phyloP scores from a whole-genome alignment of 2,329 filamentous ascomycete species.

The Trichoderma citrinoviride region DNA sequence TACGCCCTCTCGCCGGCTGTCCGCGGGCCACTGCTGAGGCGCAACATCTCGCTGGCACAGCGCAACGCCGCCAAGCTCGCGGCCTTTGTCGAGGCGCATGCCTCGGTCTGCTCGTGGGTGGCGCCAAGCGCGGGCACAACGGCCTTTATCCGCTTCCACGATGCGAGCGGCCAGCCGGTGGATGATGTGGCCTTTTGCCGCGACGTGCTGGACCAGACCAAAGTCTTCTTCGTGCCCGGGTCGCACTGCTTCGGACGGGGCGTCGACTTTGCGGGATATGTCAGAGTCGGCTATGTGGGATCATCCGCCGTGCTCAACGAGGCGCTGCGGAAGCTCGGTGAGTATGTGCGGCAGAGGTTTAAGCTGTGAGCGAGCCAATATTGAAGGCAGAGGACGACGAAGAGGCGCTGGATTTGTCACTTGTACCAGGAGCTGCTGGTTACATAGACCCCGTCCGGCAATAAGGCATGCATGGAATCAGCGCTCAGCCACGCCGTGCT shows the following conservation, averaged over 20 bases:
- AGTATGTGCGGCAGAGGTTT: conserved; percentile 36
- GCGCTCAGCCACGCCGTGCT: too few relatives aligned
- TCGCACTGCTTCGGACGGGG: conserved; percentile 67
- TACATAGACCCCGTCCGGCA: too few relatives aligned
- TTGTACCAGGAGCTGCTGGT: background rate
- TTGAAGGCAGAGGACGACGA: background rate
- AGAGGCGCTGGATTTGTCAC: background rate
- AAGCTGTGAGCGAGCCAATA: background rate
- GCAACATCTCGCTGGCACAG: conserved; percentile 61
- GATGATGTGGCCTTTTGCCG: conserved; percentile 72
- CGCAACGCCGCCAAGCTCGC: conserved; percentile 66
- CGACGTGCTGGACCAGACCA: conserved; percentile 63
- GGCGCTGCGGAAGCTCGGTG: conserved; percentile 53
- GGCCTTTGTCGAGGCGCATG: conserved; percentile 63
- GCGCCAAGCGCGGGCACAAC: conserved; percentile 78
- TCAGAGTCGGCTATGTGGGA: conserved; percentile 74
- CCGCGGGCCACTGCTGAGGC: conserved; percentile 44
- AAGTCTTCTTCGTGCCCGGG: conserved; percentile 73
- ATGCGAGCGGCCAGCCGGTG: conserved; percentile 56
- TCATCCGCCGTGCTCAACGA: conserved; percentile 66
- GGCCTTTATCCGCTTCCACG: conserved; percentile 68
- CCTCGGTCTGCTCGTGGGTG: conserved; percentile 64
- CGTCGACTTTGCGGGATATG: conserved; percentile 68
- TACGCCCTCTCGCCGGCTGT: conserved; percentile 63
- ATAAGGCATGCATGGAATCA: too few relatives aligned